Conservation (phyloP, 2,329 filamentous ascomycete species). For the Fusarium continuum region DNA sequence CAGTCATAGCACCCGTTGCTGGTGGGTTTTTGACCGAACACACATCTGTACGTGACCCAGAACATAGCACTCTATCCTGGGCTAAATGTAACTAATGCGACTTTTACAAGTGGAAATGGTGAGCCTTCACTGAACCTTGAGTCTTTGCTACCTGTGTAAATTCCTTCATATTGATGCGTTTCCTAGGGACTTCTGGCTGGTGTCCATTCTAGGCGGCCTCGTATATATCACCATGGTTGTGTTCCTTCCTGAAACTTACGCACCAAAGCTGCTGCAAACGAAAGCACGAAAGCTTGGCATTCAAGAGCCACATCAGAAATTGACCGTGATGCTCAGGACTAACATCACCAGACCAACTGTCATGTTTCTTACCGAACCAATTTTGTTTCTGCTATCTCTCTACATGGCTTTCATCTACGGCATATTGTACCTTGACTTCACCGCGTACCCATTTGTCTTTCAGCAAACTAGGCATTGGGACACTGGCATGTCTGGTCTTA, state of each 20-base stretch:
- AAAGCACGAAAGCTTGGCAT: conserved; percentile 44
- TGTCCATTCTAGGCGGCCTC: conserved; percentile 75
- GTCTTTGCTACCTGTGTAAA: too few species aligned
- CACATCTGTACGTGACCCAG: too few species aligned
- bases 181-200: conserved; percentile 38
- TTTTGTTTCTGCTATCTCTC: conserved; percentile 53
- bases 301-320: conserved; percentile 65
- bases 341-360: conserved; percentile 76
- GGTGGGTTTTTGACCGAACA: conserved; percentile 69
- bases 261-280: conserved; percentile 70
- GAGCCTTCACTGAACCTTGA: too few species aligned
- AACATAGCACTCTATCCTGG: too few species aligned
- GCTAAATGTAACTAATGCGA: too few species aligned
- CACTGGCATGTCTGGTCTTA: background rate
- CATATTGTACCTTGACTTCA: conserved; percentile 75
- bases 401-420: conserved; percentile 84
- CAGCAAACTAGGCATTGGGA: conserved; percentile 50
- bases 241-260: conserved; percentile 84
- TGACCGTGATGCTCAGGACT: conserved; percentile 65
- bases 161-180: too few species aligned
- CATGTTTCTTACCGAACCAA: conserved; percentile 64
- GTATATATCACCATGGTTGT: conserved; percentile 79
- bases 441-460: conserved; percentile 73
- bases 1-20: conserved; percentile 57
- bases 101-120: too few species aligned